phyloP scores from a whole-genome alignment of 176 grass and related monocot species.

The Avena insularis region DNA sequence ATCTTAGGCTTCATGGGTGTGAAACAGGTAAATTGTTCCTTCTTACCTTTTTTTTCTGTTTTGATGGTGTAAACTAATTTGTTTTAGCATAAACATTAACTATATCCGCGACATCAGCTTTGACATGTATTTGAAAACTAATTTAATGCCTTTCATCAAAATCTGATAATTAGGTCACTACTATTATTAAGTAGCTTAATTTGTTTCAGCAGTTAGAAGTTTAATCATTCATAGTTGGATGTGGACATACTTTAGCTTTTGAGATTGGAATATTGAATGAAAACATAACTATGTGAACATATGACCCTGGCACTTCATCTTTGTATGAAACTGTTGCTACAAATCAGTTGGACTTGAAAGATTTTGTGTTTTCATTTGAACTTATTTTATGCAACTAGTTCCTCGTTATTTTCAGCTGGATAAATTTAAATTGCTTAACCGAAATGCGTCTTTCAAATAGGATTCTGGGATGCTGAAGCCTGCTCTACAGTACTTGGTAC shows the following conservation, averaged over 20 bases:
- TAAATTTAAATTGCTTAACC: neutral
- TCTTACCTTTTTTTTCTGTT: neutral
- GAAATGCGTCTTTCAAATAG: constrained; percentile 48
- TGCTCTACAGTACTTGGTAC: constrained; percentile 74
- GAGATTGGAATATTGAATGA: neutral
- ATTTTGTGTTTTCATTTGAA: neutral
- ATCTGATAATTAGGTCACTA: neutral
- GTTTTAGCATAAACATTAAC: neutral
- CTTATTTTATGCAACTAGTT: constrained; percentile 3
- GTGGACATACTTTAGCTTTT: neutral
- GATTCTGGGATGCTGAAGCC: constrained; percentile 75
- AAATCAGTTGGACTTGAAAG: neutral
- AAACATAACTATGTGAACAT: neutral
- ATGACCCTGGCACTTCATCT: neutral
- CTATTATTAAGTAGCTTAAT: neutral
- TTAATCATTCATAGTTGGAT: constrained; percentile 5
- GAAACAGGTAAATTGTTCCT: constrained; percentile 45
- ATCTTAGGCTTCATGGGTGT: constrained; percentile 71
- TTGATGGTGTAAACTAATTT: neutral
- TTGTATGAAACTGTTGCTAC: neutral
- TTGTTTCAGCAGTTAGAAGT: neutral
- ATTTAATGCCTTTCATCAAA: neutral
- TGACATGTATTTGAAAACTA: neutral
- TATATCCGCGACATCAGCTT: neutral
- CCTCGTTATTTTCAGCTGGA: neutral